Evolutionary conservation across 2,329 filamentous ascomycete genomes (phyloP).

Genomic region (Fusarium veterinarium): DNA sequence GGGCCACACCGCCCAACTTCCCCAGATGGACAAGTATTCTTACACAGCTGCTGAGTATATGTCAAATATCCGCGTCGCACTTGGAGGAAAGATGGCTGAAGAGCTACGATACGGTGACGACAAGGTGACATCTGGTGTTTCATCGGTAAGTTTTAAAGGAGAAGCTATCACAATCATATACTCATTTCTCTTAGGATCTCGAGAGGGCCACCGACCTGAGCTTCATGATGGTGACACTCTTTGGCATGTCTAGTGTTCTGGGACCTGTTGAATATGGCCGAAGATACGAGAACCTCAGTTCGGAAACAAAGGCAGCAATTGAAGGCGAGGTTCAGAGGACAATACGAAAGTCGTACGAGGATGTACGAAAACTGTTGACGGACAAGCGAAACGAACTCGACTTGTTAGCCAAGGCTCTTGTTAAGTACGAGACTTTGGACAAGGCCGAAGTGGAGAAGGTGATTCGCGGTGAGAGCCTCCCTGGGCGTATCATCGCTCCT

Average conservation of each 20-base stretch:
- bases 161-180: not conserved
- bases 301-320: constrained; percentile 86
- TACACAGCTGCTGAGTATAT: constrained; percentile 87
- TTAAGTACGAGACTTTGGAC: constrained; percentile 94
- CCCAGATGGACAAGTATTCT: constrained; percentile 93
- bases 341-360: constrained; percentile 82
- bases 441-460: constrained; percentile 92
- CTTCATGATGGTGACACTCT: constrained; percentile 87
- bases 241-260: constrained; percentile 88
- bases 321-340: constrained; percentile 89
- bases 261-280: constrained; percentile 90
- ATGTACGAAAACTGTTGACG: constrained; percentile 77
- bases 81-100: constrained; percentile 90
- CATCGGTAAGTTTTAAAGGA: constrained; percentile 66
- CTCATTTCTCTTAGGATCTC: constrained; percentile 73
- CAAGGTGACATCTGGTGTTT: constrained; percentile 89
- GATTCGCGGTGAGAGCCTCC: constrained; percentile 84
- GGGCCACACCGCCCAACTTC: constrained; percentile 88
- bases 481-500: constrained; percentile 72
- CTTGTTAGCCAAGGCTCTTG: constrained; percentile 84
- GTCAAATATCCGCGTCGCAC: constrained; percentile 80
- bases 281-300: constrained; percentile 84
- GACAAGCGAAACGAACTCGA: constrained; percentile 87
- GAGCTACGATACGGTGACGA: constrained; percentile 93
- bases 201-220: constrained; percentile 83